Conservation (phyloP, 2,329 filamentous ascomycete species). For the Aspergillus unguis region DNA sequence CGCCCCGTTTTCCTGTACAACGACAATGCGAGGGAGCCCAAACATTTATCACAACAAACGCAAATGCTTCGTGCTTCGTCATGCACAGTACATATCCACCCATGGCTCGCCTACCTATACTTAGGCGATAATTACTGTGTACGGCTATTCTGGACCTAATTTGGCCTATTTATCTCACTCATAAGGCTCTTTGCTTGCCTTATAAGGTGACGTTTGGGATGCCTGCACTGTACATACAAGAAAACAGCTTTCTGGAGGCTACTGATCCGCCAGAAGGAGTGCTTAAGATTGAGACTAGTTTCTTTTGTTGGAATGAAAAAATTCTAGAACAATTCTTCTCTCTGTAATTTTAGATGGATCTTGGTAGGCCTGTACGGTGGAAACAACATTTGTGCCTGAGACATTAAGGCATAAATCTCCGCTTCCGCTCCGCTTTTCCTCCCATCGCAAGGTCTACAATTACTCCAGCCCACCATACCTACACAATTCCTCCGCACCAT, state of each 20-base stretch:
- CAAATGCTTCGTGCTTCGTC: constrained; percentile 15
- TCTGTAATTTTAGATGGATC: background rate
- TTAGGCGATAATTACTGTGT: constrained; percentile 17
- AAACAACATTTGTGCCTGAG: constrained; percentile 3
- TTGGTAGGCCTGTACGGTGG: background rate
- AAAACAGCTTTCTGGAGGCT: constrained; percentile 19
- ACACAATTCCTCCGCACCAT: constrained; percentile 40
- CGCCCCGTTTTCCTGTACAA: constrained; percentile 30
- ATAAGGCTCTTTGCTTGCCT: constrained; percentile 3
- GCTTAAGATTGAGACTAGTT: constrained; percentile 26
- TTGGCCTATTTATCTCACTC: background rate
- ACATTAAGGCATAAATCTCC: constrained; percentile 1
- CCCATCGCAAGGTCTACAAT: background rate
- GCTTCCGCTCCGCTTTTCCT: constrained; percentile 20
- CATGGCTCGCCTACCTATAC: constrained; percentile 17
- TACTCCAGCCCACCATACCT: no score
- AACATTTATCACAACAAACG: background rate
- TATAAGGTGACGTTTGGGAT: background rate
- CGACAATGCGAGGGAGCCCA: constrained; percentile 24
- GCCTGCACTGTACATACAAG: constrained; percentile 35
- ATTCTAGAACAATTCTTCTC: background rate
- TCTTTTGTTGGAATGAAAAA: constrained; percentile 30
- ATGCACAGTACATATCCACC: constrained; percentile 29
- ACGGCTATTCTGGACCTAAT: constrained; percentile 14
- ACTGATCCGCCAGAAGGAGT: constrained; percentile 21